Percentiles rank a stretch among this genome's conserved stretches.
Conservation (phyloP, 1,284 basidiomycete species). For the Tilletia setariae region DNA sequence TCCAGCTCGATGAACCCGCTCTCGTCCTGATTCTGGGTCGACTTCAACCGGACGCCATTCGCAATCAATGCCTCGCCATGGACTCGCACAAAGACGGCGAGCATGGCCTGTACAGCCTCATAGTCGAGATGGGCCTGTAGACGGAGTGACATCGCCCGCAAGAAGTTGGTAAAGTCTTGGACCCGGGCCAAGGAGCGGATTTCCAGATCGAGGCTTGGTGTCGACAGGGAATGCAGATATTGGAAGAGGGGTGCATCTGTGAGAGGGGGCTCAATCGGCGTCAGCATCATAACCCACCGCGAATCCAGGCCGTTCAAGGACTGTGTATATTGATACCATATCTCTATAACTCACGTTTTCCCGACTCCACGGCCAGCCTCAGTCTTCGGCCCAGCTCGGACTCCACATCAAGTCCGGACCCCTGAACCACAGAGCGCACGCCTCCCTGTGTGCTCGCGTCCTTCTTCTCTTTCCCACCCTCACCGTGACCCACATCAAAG, state of each 20-base stretch:
- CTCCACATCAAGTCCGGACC: constrained; percentile 6
- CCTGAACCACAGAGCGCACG: not conserved
- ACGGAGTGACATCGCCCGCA: constrained; percentile 71
- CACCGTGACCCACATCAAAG: constrained; percentile 20
- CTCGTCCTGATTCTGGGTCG: constrained; percentile 62
- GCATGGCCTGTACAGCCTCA: constrained; percentile 87
- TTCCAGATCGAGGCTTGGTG: constrained; percentile 85
- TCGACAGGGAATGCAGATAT: constrained; percentile 80
- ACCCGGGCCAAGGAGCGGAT: constrained; percentile 71
- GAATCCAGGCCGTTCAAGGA: no score
- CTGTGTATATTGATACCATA: no score
- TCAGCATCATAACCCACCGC: no score
- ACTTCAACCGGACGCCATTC: constrained; percentile 55
- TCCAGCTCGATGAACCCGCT: constrained; percentile 72
- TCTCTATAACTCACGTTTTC: constrained; percentile 14
- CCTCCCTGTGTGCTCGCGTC: not conserved
- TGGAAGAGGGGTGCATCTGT: constrained; percentile 65
- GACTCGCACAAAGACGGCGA: constrained; percentile 76
- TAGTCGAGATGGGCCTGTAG: constrained; percentile 80
- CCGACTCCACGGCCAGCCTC: constrained; percentile 24
- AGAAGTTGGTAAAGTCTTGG: constrained; percentile 67
- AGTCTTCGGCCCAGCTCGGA: constrained; percentile 26
- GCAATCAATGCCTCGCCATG: constrained; percentile 77
- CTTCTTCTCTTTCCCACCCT: not conserved
- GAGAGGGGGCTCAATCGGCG: not conserved